Conservation (phyloP, 345 rosid species). For the Brassica carinata region DNA sequence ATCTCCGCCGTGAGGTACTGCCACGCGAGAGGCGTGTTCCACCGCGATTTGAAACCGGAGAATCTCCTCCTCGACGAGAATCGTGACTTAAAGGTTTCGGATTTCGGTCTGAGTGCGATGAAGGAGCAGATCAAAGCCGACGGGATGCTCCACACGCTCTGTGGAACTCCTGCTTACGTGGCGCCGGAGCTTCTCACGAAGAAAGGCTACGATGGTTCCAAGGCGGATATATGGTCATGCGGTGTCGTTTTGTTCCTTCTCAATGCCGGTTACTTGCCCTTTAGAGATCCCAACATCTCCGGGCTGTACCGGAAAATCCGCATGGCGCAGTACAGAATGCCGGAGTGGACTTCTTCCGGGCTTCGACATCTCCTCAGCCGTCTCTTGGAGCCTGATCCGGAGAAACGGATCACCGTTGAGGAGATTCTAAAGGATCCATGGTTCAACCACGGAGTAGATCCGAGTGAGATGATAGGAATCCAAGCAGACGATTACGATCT, state of each 20-base stretch:
- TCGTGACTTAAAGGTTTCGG: slow-evolving; percentile 60
- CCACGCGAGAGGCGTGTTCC: slow-evolving; percentile 72
- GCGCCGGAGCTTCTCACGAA: slow-evolving; percentile 47
- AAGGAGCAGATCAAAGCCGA: slow-evolving; percentile 57
- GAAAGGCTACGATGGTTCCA: slow-evolving; percentile 81
- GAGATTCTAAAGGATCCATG: slow-evolving; percentile 64
- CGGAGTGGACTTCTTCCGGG: slow-evolving; percentile 76
- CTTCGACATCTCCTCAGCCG: slow-evolving; percentile 48
- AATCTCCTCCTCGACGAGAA: slow-evolving; percentile 76
- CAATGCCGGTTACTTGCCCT: slow-evolving; percentile 77
- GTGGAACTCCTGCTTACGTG: slow-evolving; percentile 51
- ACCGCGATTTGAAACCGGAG: slow-evolving; percentile 79
- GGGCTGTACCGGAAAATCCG: slow-evolving; percentile 67
- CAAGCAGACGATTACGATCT: slow-evolving; percentile 47
- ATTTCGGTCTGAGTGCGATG: slow-evolving; percentile 85
- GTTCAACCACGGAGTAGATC: slow-evolving; percentile 54
- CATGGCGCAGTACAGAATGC: slow-evolving; percentile 61
- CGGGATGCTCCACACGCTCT: slow-evolving; percentile 70
- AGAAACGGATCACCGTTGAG: slow-evolving; percentile 61
- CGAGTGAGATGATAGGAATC: slow-evolving; percentile 39
- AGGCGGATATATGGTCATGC: slow-evolving; percentile 79
- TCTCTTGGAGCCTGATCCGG: slow-evolving; percentile 62
- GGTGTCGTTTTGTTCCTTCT: slow-evolving; percentile 70
- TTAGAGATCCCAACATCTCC: slow-evolving; percentile 49
- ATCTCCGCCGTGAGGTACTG: slow-evolving; percentile 70